phyloP scores from a whole-genome alignment of 805 yeast genomes.

The Candida suzukii region DNA sequence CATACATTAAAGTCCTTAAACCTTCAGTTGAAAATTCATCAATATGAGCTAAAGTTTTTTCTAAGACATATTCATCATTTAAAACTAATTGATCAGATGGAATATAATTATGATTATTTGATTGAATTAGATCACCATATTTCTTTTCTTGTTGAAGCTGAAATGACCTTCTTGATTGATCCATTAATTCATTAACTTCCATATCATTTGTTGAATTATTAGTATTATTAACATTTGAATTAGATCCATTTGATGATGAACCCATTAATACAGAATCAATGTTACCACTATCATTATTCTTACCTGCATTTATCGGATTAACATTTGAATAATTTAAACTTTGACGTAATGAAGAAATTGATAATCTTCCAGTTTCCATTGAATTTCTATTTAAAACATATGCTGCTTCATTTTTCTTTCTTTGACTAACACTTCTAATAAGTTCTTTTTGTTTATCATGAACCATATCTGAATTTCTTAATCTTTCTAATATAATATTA shows the following conservation, averaged over 20 bases:
- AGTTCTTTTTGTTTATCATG: slow-evolving; percentile 58
- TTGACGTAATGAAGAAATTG: slow-evolving; percentile 23
- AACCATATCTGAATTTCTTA: slow-evolving; percentile 55
- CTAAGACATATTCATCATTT: slow-evolving; percentile 73
- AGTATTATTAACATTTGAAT: too few relatives aligned
- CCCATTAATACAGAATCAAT: slow-evolving; percentile 12
- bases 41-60: slow-evolving; percentile 80
- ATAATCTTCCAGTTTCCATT: slow-evolving; percentile 21
- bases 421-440: slow-evolving; percentile 42
- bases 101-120: slow-evolving; percentile 25
- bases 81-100: slow-evolving; percentile 49
- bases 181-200: slow-evolving; percentile 47
- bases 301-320: not conserved
- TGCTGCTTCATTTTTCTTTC: slow-evolving; percentile 77
- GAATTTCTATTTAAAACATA: slow-evolving; percentile 52
- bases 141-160: slow-evolving; percentile 52
- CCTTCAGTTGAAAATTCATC: slow-evolving; percentile 96
- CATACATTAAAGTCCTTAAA: slow-evolving; percentile 78
- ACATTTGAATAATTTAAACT: slow-evolving; percentile 13
- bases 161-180: slow-evolving; percentile 48
- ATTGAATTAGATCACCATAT: slow-evolving; percentile 30
- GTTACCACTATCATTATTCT: too few relatives aligned
- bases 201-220: too few relatives aligned
- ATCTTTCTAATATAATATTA: slow-evolving; percentile 72
- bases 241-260: slow-evolving; percentile 13